A percentile compares a stretch with the other conserved stretches of the same genome.
phyloP scores from a whole-genome alignment of 2,329 filamentous ascomycete genomes.

The Magnaporthiopsis incrustans region DNA sequence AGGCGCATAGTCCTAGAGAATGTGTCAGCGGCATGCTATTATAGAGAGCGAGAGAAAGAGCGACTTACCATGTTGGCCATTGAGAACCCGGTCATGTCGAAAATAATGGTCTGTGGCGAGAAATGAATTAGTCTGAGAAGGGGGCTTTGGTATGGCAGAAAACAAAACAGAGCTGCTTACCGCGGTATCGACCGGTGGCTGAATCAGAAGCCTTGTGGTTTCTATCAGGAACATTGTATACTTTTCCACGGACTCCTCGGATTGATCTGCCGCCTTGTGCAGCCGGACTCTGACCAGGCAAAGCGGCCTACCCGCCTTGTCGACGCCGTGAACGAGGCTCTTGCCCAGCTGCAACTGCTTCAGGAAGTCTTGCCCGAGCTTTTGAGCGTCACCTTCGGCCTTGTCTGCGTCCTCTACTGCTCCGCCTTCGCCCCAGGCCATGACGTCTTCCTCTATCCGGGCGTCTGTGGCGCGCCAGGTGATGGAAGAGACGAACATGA shows the following conservation, averaged over 20 bases:
- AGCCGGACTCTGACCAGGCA: constrained; percentile 77
- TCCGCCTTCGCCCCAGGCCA: constrained; percentile 60
- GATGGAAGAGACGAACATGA: constrained; percentile 93
- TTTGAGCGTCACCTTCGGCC: constrained; percentile 54
- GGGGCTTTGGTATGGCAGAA: neutral
- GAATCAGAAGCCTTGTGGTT: constrained; percentile 77
- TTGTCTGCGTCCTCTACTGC: constrained; percentile 38
- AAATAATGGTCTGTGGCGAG: constrained; percentile 65
- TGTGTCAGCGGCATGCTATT: neutral
- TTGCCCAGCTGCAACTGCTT: constrained; percentile 83
- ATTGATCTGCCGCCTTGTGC: constrained; percentile 77
- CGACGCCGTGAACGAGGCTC: constrained; percentile 81
- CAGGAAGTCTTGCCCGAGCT: constrained; percentile 67
- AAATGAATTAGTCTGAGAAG: neutral
- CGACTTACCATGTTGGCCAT: constrained; percentile 79
- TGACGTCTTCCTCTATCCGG: constrained; percentile 83
- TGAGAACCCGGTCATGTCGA: constrained; percentile 92
- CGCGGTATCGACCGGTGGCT: constrained; percentile 79
- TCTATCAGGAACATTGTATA: constrained; percentile 95
- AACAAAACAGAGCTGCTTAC: constrained; percentile 41
- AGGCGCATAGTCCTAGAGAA: constrained; percentile 70
- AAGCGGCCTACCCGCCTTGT: constrained; percentile 78
- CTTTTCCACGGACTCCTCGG: constrained; percentile 70
- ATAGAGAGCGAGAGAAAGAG: neutral
- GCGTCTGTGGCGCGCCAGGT: constrained; percentile 80